Base-by-base conservation (phyloP, 768 basidiomycete species). In the Tulasnella sp. region DNA sequence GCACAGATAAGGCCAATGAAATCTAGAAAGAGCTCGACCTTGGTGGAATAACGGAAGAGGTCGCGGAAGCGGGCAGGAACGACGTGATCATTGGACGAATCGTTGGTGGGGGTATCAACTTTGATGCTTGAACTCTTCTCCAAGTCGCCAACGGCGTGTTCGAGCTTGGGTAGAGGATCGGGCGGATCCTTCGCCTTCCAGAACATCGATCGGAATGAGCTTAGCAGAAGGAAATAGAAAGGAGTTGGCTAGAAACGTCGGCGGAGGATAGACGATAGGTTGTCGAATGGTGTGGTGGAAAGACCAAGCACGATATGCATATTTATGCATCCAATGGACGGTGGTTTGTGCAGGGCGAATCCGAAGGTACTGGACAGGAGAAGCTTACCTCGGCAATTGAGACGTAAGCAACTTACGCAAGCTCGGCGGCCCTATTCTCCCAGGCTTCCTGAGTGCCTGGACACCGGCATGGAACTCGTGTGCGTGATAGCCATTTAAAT, bases 1-100 rank as follows among this genome's bases (percentile, higher is more conserved):
- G 85, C 84, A 69, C 81, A 79, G 34, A 86, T 31, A n/a, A 86
- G 64, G 3, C 85, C 85, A 71, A 85, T 64, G n/a, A 82, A 8
- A 77, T 85, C 82, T 64, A 84, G 49, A 38, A 80, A 14, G 17
- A 80, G 39, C 77, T 86, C 85, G 37, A 80, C 54, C 19, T 73
- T 78, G 9, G 83, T 85, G 2, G 83, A 77, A 79, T 82, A 86
- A 22, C 85, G 79, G 79, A 83, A 86, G 5, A 86, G 80, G 3
- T 79, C 75, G 68, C 80, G 71, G 72, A 85, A 77, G 2, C 74
- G 58, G 36, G 82, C 82, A 9, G 83, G 79, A 64, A 12, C 29
- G 1, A 64, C 58, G 31, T 64, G 58, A 14, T 64, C 11, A 12
- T 25, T 15, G 15, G 58, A 25, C 58, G 58, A 34, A 25, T 25